Evolutionary conservation across 768 basidiomycete species (phyloP).

Genomic region (Kwoniella dendrophila): DNA sequence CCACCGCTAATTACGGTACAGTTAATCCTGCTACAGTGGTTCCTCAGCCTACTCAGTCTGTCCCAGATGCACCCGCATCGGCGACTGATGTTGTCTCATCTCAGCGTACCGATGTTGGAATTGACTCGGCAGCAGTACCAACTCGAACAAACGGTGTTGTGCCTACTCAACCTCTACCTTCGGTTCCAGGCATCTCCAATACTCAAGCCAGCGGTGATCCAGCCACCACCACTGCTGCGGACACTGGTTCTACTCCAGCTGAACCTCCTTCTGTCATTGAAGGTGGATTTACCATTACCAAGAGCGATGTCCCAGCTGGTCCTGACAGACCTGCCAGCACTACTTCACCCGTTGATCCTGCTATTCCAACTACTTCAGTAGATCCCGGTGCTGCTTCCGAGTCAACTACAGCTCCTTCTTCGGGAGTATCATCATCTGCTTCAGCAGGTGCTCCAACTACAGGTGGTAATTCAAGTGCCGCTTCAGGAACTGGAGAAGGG

Average conservation of each 20-base stretch:
- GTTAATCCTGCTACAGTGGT: neutral
- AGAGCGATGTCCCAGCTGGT: neutral
- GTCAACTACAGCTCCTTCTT: neutral
- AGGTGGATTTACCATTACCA: neutral
- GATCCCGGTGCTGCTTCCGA: too few relatives aligned
- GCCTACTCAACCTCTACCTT: neutral
- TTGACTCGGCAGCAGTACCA: too few relatives aligned
- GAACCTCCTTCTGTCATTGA: neutral
- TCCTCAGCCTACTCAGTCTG: neutral
- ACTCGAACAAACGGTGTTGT: neutral
- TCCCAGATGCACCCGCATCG: too few relatives aligned
- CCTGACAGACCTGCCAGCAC: too few relatives aligned
- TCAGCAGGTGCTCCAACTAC: neutral
- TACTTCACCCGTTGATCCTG: too few relatives aligned
- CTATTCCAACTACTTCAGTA: too few relatives aligned
- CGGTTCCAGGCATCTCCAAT: neutral
- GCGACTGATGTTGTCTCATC: neutral
- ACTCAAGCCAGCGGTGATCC: neutral
- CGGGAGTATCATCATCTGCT: neutral
- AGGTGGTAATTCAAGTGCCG: neutral
- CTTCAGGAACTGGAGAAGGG: neutral
- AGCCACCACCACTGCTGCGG: too few relatives aligned
- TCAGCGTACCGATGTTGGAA: too few relatives aligned
- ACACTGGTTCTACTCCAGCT: too few relatives aligned
- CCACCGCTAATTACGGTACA: conserved; percentile 1